Evolutionary conservation across 1,139 yeast genomes (phyloP), one percentile per base, ranked within the genome.

Genomic region (Scheffersomyces cryptocercus): DNA sequence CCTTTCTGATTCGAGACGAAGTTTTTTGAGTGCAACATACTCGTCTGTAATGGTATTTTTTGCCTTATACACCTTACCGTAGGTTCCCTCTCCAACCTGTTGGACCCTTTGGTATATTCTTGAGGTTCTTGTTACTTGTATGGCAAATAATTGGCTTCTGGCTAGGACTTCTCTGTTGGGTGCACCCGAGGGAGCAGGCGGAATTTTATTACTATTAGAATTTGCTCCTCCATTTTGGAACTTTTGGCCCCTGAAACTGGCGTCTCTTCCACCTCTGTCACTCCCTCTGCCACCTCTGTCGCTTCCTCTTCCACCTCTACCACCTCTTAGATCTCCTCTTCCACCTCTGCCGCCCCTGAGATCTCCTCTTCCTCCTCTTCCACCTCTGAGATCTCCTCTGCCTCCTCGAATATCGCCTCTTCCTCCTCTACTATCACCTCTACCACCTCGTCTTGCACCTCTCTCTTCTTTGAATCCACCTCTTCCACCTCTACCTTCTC

Each of bases 1-100:
- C 40, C 90, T 74, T 62, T 93, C 98, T 7, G 83, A 69, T 59
- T 93, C 98, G 59, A 93, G 74, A 47, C 98, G 68, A 38, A 93
- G 72, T 54, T 85, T 79, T 59, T 93, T 93, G 58, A 93, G 70
- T 1, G 99, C 99, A 24, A 90, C 95, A 54, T 75, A 69, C 47
- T 80, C 83, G 5, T 78, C 75, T 0, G 97, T 88, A n/a, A 80
- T 70, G 12, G 68, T 66, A 58, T 89, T 87, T 42, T 70, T 70
- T 0, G 95, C 95, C 58, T 75, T 75, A 52, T 73, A 74, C 6
- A 62, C 79, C 48, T 72, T 73, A 7, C 79, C 79, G 49, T 73
- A 74, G 1, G 79, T 74, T n/a, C 79, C 79, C 54, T 74, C 78
- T 10, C 79, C 79, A 3, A 74, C 79, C 47, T 73, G 79, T 44